A percentile compares a stretch with the other conserved stretches of the same genome.
phyloP scores from a whole-genome alignment of 164 flowering plant genomes.

The Macadamia tetraphylla region DNA sequence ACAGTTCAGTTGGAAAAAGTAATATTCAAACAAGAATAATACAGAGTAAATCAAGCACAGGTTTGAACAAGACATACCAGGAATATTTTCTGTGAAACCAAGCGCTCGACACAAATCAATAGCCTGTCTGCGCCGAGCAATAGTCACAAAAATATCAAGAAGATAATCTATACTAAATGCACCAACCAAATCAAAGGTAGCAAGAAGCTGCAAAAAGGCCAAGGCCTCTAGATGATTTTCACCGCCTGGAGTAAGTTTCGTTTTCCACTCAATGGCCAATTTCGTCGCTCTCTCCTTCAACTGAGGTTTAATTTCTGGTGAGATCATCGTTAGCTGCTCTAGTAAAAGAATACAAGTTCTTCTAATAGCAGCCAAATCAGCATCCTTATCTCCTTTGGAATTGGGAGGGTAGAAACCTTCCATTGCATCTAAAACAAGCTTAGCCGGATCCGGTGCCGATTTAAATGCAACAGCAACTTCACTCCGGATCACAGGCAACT shows the following conservation, averaged over 20 bases:
- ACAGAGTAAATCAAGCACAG: too few relatives aligned
- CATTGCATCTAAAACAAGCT: constrained; percentile 53
- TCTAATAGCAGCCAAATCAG: constrained; percentile 18
- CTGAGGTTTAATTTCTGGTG: constrained; percentile 12
- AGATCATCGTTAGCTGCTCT: constrained; percentile 32
- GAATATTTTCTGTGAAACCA: constrained; percentile 29
- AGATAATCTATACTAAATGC: constrained; percentile 35
- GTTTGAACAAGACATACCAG: constrained; percentile 27
- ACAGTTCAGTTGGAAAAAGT: too few relatives aligned
- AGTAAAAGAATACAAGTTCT: constrained; percentile 40
- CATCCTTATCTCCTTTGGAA: constrained; percentile 15
- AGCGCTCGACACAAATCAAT: constrained; percentile 36
- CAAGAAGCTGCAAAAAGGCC: constrained; percentile 50
- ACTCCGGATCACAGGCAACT: constrained; percentile 15
- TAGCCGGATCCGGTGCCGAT: constrained; percentile 42
- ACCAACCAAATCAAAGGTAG: constrained; percentile 35
- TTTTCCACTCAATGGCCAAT: constrained; percentile 55
- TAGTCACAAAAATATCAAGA: constrained; percentile 25
- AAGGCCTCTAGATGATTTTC: constrained; percentile 31
- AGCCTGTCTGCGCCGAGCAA: constrained; percentile 35
- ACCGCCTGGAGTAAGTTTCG: constrained; percentile 21
- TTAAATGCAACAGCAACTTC: constrained; percentile 45
- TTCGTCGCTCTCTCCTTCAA: constrained; percentile 41
- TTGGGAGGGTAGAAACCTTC: constrained; percentile 28
- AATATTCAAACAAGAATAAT: background rate